Conservation (phyloP, 805 yeast species). For the Barnettozyma botsteinii region DNA sequence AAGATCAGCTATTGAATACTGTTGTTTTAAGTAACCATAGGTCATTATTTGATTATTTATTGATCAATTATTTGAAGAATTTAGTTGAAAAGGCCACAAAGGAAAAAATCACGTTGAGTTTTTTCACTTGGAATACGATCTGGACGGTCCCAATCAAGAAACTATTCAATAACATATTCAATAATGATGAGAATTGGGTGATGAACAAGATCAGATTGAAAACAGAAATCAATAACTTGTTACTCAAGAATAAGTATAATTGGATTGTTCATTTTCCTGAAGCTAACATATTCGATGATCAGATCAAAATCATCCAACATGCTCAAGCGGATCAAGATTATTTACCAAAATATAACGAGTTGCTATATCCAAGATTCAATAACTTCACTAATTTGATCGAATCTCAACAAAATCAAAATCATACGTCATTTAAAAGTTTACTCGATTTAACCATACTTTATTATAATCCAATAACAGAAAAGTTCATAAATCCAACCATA, state of each 20-base stretch:
- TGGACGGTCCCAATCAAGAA: constrained; percentile 56
- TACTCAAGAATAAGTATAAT: constrained; percentile 34
- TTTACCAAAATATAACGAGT: constrained; percentile 52
- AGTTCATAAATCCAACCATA: constrained; percentile 32
- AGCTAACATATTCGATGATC: constrained; percentile 60
- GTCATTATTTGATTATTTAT: constrained; percentile 59
- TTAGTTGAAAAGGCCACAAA: constrained; percentile 22
- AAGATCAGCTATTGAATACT: constrained; percentile 29
- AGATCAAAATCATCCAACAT: constrained; percentile 42
- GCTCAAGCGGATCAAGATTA: constrained; percentile 50
- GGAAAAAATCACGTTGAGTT: constrained; percentile 33
- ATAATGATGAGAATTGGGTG: constrained; percentile 67
- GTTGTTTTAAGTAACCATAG: constrained; percentile 51
- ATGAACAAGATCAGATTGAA: constrained; percentile 32
- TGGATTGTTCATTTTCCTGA: constrained; percentile 84
- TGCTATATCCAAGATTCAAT: constrained; percentile 75
- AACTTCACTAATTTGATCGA: constrained; percentile 45
- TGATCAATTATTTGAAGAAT: constrained; percentile 36
- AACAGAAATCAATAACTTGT: constrained; percentile 25
- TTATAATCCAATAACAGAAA: constrained; percentile 28
- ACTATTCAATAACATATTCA: constrained; percentile 40
- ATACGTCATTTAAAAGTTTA: constrained; percentile 17
- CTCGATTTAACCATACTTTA: constrained; percentile 34
- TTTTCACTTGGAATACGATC: constrained; percentile 65
- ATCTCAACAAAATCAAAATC: constrained; percentile 2